Conservation (phyloP, 2,329 filamentous ascomycete species). For the Ciborinia camelliae region DNA sequence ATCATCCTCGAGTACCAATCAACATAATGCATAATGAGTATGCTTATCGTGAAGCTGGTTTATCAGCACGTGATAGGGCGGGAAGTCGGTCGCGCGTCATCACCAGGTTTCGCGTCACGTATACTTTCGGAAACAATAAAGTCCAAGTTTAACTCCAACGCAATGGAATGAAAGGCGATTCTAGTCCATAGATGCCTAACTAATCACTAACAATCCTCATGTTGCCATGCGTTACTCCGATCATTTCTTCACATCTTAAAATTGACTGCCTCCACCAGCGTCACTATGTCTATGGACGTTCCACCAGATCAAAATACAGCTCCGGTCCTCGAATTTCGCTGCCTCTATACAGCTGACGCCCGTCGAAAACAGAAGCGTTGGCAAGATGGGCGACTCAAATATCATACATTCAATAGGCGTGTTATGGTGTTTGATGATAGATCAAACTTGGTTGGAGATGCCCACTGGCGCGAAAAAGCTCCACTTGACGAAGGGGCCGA, state of each 20-base stretch:
- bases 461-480: constrained; percentile 69
- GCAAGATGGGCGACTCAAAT: constrained; percentile 87
- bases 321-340: constrained; percentile 79
- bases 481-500: constrained; percentile 80
- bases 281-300: constrained; percentile 27
- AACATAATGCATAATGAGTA: background rate
- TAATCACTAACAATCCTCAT: background rate
- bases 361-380: constrained; percentile 85
- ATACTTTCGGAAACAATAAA: background rate
- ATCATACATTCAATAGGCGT: constrained; percentile 86
- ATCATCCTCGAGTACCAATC: background rate
- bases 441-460: constrained; percentile 78
- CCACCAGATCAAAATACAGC: constrained; percentile 49
- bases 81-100: constrained; percentile 3
- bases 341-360: constrained; percentile 83
- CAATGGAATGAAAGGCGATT: background rate
- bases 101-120: constrained; percentile 7
- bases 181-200: background rate
- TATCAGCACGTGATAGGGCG: constrained; percentile 8
- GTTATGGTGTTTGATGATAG: constrained; percentile 86
- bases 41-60: background rate
- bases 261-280: constrained; percentile 21
- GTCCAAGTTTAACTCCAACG: background rate
- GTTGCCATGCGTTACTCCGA: constrained; percentile 20
- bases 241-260: constrained; percentile 2